Evolutionary conservation across 73 alveolate species (phyloP).

Genomic region (Paramecium pentaurelia): DNA sequence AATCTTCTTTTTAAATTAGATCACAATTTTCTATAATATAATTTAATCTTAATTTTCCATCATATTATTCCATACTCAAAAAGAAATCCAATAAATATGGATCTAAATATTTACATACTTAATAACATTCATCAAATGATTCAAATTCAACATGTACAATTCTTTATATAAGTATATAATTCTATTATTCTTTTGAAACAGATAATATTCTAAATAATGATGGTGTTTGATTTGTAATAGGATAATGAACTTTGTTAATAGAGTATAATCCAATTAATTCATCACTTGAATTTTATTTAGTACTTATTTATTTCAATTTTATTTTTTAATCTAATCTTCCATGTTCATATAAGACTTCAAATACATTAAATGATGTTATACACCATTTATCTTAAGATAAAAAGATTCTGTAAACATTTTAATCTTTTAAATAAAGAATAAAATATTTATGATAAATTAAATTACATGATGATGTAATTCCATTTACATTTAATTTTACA

Average conservation of each 20-base stretch:
- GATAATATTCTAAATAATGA: not conserved
- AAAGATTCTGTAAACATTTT: not conserved
- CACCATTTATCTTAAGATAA: not conserved
- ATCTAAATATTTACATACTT: constrained; percentile 16
- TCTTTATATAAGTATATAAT: not conserved
- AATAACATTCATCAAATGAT: constrained; percentile 44
- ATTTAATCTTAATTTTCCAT: constrained; percentile 33
- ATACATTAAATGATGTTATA: not conserved
- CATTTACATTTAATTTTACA: not conserved
- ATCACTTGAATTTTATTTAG: not conserved
- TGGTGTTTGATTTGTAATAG: not conserved
- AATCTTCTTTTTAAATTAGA: not conserved
- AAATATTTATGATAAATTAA: not conserved
- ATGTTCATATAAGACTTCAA: not conserved
- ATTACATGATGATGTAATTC: not conserved
- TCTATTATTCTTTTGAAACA: not conserved
- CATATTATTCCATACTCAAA: not conserved
- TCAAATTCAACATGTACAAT: constrained; percentile 19
- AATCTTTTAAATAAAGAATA: not conserved
- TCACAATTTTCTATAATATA: not conserved
- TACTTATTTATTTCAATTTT: not conserved
- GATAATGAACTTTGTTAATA: not conserved
- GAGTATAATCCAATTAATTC: not conserved
- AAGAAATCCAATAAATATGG: not conserved
- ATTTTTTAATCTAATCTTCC: not conserved